phyloP scores from a whole-genome alignment of 345 rosid species.

The Dipteronia sinensis region DNA sequence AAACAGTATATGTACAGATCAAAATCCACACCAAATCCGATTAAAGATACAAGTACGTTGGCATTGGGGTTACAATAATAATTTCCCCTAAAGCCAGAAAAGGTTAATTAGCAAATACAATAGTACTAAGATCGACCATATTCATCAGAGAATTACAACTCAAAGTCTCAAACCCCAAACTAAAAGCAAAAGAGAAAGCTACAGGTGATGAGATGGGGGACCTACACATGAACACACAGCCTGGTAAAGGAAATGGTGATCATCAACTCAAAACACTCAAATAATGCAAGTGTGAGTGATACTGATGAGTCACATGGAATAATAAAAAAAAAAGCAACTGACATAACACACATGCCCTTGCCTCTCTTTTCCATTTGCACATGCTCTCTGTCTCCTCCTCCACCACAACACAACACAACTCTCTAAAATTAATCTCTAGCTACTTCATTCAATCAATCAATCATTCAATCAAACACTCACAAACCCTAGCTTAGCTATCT shows the following conservation, averaged over 20 bases:
- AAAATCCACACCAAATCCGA: constrained; percentile 29
- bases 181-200: background rate
- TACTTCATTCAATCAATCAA: background rate
- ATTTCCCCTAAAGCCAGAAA: constrained; percentile 22
- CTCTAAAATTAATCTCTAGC: background rate
- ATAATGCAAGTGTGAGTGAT: constrained; percentile 31
- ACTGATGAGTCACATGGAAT: constrained; percentile 33
- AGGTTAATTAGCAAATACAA: constrained; percentile 12
- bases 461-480: background rate
- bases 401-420: constrained; percentile 20
- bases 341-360: constrained; percentile 40
- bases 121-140: background rate
- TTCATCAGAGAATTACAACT: constrained; percentile 3
- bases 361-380: constrained; percentile 37
- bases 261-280: constrained; percentile 2
- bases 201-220: constrained; percentile 15
- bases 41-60: constrained; percentile 2
- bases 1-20: no score
- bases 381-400: constrained; percentile 41
- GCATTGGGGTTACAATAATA: constrained; percentile 15
- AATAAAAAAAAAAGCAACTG: constrained; percentile 29
- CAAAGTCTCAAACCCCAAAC: background rate
- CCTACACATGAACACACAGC: constrained; percentile 21
- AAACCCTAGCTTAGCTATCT: background rate
- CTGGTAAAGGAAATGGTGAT: constrained; percentile 18